Evolutionary conservation across 768 basidiomycete species (phyloP).

Genomic region (Lentinula raphanica): DNA sequence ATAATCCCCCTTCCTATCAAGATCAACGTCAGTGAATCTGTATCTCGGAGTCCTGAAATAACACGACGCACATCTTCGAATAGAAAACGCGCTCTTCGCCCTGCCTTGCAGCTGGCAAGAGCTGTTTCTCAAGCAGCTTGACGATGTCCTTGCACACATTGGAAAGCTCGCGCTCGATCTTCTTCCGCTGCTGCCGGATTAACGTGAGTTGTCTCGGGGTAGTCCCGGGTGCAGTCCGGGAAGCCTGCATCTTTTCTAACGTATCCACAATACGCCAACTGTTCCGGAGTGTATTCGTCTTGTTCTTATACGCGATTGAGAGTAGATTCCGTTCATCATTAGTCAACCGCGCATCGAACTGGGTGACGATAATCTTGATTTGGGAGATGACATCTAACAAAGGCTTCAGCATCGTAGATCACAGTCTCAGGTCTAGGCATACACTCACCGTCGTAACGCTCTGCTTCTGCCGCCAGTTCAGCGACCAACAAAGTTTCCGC

Average conservation of each 20-base stretch:
- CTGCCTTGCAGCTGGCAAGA: conserved; percentile 45
- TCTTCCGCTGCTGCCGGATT: conserved; percentile 66
- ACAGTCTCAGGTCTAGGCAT: not conserved
- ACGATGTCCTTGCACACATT: conserved; percentile 79
- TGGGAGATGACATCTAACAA: conserved; percentile 67
- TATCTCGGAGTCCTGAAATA: not conserved
- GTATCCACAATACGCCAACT: conserved; percentile 81
- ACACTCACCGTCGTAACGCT: conserved; percentile 75
- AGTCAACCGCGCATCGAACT: conserved; percentile 63
- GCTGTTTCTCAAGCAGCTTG: conserved; percentile 52
- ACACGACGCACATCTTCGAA: conserved; percentile 67
- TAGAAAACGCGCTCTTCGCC: conserved; percentile 89
- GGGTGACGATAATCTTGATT: conserved; percentile 69
- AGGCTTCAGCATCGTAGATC: conserved; percentile 1
- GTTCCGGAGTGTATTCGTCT: conserved; percentile 75
- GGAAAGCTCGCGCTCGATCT: conserved; percentile 73
- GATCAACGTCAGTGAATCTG: not conserved
- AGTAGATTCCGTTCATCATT: conserved; percentile 86
- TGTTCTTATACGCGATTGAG: conserved; percentile 88
- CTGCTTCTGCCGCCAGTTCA: conserved; percentile 82
- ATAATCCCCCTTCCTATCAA: conserved; percentile 85
- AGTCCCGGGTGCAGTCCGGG: conserved; percentile 30
- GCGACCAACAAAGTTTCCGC: conserved; percentile 56
- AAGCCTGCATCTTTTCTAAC: conserved; percentile 64
- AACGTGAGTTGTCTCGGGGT: conserved; percentile 51